Evolutionary conservation across 2,329 filamentous ascomycete genomes (phyloP), one percentile per base, ranked within the genome.

Genomic region (Dactylellina parvicollis): DNA sequence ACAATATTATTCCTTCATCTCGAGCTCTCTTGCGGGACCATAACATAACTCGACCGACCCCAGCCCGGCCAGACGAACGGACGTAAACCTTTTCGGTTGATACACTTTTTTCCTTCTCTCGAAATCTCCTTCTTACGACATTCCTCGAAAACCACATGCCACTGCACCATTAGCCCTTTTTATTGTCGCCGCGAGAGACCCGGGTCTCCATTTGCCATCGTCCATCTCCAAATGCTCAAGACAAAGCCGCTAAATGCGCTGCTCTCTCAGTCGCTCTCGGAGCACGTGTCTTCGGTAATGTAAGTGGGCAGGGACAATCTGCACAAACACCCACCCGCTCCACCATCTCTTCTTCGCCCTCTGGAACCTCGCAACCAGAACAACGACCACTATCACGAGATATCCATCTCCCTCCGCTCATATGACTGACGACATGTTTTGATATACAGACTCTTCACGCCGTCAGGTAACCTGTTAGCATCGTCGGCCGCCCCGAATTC

Each of bases 241-340:
- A 77, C 76, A 47, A 77, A 77, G 47, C 77, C 77, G 44, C 76
- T 78, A 52, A 77, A 74, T 71, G 69, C 77, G 40, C 76, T 78
- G 32, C 76, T 78, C 75, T 77, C 76, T 9, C 77, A 78, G 67
- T 76, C 75, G 20, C 75, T 78, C 38, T 76, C 76, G n/a, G 73
- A 75, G 22, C 75, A 77, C 66, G 77, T 78, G 64, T 75, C 77
- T 47, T 77, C 75, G 61, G 77, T 77, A 34, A 73, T 78, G 77
- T 78, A 75, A 67, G 67, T 57, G 66, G 66, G 66, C 66, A 71
- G 66, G 66, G 66, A 57, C 32, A 72, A 72, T 42, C 57, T 65
- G 67, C 67, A 71, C 66, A 72, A 72, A 72, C 67, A 72, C 66
- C 52, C 30, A 50, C 55, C 59, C 47, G 30, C 46, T 24, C 28